Evolutionary conservation across 225 moss, liverwort and hornwort genomes (phyloP).

Genomic region (Ulota crispa): DNA sequence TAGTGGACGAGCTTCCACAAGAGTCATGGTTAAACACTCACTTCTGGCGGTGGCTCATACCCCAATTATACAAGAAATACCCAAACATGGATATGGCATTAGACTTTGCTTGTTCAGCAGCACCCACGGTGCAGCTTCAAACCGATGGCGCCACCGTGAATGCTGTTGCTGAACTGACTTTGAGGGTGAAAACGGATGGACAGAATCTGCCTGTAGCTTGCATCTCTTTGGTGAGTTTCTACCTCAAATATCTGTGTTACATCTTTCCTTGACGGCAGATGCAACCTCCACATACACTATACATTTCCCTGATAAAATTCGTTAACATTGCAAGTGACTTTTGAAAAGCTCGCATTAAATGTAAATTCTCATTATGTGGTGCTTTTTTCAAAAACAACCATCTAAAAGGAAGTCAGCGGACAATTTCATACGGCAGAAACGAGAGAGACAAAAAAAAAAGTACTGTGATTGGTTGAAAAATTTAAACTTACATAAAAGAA

Average conservation of each 20-base stretch:
- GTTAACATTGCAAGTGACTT: neutral
- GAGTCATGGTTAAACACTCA: slow-evolving; percentile 86
- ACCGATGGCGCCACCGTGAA: slow-evolving; percentile 59
- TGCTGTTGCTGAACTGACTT: slow-evolving; percentile 76
- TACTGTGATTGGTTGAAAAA: too few relatives aligned
- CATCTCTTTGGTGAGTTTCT: slow-evolving; percentile 70
- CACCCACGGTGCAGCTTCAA: slow-evolving; percentile 63
- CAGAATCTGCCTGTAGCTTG: slow-evolving; percentile 70
- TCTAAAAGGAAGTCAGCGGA: too few relatives aligned
- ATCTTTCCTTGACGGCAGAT: neutral
- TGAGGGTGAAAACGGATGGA: slow-evolving; percentile 61
- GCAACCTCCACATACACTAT: neutral
- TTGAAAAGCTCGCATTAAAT: neutral
- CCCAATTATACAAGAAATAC: slow-evolving; percentile 90
- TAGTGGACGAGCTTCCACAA: slow-evolving; percentile 76
- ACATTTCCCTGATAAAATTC: neutral
- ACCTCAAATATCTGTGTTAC: neutral
- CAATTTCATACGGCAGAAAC: too few relatives aligned
- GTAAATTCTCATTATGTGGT: neutral
- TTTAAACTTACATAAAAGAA: too few relatives aligned
- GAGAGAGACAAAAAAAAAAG: too few relatives aligned
- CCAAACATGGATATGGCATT: slow-evolving; percentile 86
- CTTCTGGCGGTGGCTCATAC: slow-evolving; percentile 87
- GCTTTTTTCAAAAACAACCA: neutral
- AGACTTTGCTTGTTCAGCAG: slow-evolving; percentile 68